Percentiles rank a stretch among this genome's conserved stretches.
These are phyloP conservation scores for Papilionanthe hybrid DNA, from an alignment of 116 monocot species.

Conservation along the genomic window DNA sequence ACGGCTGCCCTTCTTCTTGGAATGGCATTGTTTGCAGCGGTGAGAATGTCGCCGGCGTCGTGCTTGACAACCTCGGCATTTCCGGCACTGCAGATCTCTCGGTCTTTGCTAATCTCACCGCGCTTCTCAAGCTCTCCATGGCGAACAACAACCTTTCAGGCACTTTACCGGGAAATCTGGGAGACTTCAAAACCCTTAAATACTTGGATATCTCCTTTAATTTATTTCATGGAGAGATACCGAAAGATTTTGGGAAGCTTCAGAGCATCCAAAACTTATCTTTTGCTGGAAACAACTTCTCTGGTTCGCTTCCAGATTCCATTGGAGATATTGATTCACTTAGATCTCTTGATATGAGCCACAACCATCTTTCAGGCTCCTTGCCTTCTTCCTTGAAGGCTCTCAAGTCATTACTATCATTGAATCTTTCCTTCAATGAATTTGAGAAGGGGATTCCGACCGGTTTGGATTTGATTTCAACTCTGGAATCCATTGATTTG, in stretches of 20 bases:
- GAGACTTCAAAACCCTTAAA: constrained; percentile 54
- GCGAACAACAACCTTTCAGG: constrained; percentile 71
- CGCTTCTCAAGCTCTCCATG: constrained; percentile 76
- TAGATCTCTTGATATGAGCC: constrained; percentile 71
- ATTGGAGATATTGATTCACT: constrained; percentile 56
- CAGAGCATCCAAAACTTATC: constrained; percentile 72
- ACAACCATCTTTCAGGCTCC: constrained; percentile 57
- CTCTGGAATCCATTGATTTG: constrained; percentile 55
- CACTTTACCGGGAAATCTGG: constrained; percentile 32
- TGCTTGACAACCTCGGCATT: constrained; percentile 64
- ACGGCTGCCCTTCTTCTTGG: constrained; percentile 95
- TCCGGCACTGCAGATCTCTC: constrained; percentile 48
- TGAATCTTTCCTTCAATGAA: constrained; percentile 65
- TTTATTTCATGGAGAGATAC: constrained; percentile 58
- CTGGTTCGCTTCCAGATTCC: constrained; percentile 72
- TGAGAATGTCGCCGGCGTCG: constrained; percentile 59
- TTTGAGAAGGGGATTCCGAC: constrained; percentile 50
- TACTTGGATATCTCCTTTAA: constrained; percentile 81
- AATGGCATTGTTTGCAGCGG: constrained; percentile 85
- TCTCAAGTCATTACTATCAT: constrained; percentile 38
- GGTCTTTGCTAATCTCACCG: constrained; percentile 54
- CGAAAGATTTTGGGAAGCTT: constrained; percentile 47
- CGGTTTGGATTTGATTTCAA: constrained; percentile 42
- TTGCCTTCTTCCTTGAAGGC: constrained; percentile 42
- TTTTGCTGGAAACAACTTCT: constrained; percentile 74